Percentiles rank a stretch among this genome's conserved stretches.
Conservation (phyloP, 2,329 filamentous ascomycete species). For the Epichloe hybrida region DNA sequence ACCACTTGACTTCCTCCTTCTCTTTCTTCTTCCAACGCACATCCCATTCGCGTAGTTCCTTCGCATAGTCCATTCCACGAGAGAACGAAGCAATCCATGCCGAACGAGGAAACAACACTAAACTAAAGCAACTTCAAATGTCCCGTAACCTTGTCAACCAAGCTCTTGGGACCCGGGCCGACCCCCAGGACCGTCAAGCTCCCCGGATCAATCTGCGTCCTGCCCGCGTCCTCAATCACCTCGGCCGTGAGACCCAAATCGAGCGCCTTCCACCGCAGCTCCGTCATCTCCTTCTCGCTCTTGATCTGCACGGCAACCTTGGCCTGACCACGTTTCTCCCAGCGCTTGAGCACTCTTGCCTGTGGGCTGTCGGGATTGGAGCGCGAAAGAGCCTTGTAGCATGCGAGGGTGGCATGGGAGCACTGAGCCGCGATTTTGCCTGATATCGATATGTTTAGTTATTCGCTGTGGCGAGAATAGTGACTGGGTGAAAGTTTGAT, state of each 20-base stretch:
- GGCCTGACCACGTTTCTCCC: conserved; percentile 77
- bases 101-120: conserved; percentile 24
- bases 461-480: background rate
- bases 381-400: conserved; percentile 71
- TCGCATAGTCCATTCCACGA: too few relatives aligned
- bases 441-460: conserved; percentile 20
- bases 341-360: conserved; percentile 58
- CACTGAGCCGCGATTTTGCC: conserved; percentile 96
- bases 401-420: conserved; percentile 90
- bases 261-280: conserved; percentile 62
- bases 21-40: too few relatives aligned
- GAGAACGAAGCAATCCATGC: too few relatives aligned
- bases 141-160: conserved; percentile 78
- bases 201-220: conserved; percentile 90
- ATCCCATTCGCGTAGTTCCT: too few relatives aligned
- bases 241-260: conserved; percentile 77
- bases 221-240: conserved; percentile 86
- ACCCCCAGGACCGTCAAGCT: conserved; percentile 81
- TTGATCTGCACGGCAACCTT: conserved; percentile 90
- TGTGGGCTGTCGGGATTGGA: conserved; percentile 40
- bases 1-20: too few relatives aligned
- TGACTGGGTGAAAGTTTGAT: too few relatives aligned
- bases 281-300: conserved; percentile 68
- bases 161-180: conserved; percentile 66
- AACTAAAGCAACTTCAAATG: conserved; percentile 65